Evolutionary conservation across 176 grass and related monocot genomes (phyloP).

Genomic region (Lolium multiflorum): DNA sequence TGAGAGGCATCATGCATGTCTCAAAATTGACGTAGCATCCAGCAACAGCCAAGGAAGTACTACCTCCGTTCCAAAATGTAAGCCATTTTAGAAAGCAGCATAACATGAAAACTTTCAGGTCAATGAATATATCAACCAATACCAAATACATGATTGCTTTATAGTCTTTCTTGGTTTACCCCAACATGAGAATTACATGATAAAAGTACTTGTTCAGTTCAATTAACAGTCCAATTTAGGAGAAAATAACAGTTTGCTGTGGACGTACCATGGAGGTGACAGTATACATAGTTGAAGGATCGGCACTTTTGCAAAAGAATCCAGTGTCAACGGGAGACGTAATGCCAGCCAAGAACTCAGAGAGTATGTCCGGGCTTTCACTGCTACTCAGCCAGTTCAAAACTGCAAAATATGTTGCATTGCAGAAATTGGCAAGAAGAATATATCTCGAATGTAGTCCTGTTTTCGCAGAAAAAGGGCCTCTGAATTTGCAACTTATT

Average conservation of each 20-base stretch:
- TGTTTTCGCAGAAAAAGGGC: not conserved
- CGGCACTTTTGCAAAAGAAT: slow-evolving; percentile 20
- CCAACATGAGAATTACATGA: not conserved
- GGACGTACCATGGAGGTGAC: slow-evolving; percentile 27
- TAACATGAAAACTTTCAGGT: not conserved
- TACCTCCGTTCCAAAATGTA: too few species aligned
- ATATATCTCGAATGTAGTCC: not conserved
- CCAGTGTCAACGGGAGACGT: slow-evolving; percentile 28
- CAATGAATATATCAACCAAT: slow-evolving; percentile 17
- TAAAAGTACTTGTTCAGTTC: not conserved
- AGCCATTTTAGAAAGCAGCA: not conserved
- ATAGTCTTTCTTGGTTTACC: not conserved
- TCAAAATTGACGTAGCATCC: slow-evolving; percentile 6
- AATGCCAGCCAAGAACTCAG: slow-evolving; percentile 30
- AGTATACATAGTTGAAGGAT: not conserved
- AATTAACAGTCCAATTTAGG: too few species aligned
- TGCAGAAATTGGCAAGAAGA: not conserved
- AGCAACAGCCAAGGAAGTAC: slow-evolving; percentile 22
- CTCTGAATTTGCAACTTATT: not conserved
- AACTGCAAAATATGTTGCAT: slow-evolving; percentile 5
- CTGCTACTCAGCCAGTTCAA: not conserved
- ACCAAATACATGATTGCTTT: not conserved
- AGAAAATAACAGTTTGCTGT: not conserved
- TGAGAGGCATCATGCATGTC: not conserved
- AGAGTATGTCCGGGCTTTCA: slow-evolving; percentile 24